Evolutionary conservation across 1,284 basidiomycete genomes (phyloP).

Genomic region (Phylloporus sp.): DNA sequence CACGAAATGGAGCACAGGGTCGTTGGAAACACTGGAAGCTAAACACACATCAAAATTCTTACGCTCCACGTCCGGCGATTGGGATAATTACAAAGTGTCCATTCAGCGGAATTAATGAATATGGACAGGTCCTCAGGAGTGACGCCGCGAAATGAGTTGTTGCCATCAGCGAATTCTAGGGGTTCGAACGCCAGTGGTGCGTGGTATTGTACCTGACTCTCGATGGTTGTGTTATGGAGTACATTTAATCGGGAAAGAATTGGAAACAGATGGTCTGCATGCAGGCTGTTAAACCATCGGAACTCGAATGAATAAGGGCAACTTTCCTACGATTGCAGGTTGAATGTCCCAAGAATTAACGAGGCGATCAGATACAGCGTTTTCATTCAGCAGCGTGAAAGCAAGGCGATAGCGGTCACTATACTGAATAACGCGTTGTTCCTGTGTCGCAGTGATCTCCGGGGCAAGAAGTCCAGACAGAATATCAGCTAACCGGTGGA

Average conservation of each 20-base stretch:
- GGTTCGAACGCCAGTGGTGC: conserved; percentile 88
- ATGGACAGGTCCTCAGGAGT: conserved; percentile 83
- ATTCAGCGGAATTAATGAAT: conserved; percentile 95
- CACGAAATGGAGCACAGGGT: conserved; percentile 92
- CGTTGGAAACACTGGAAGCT: conserved; percentile 86
- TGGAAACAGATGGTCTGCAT: conserved; percentile 71
- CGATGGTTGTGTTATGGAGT: conserved; percentile 90
- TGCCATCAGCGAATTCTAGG: conserved; percentile 35
- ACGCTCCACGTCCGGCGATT: background rate
- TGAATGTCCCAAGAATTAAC: conserved; percentile 77
- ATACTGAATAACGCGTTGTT: conserved; percentile 72
- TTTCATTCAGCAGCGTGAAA: conserved; percentile 88
- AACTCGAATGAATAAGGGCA: conserved; percentile 10
- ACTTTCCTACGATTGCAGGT: conserved; percentile 64
- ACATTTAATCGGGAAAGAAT: conserved; percentile 61
- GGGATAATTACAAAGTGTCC: conserved; percentile 78
- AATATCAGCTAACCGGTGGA: conserved; percentile 41
- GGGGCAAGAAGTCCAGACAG: conserved; percentile 56
- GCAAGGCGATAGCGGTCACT: conserved; percentile 79
- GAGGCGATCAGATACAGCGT: conserved; percentile 68
- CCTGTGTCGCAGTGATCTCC: conserved; percentile 46
- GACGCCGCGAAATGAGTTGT: conserved; percentile 55
- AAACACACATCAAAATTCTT: conserved; percentile 17
- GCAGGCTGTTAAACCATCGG: conserved; percentile 19
- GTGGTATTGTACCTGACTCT: conserved; percentile 93